Conservation (phyloP, 768 basidiomycete species). For the Russula compacta region DNA sequence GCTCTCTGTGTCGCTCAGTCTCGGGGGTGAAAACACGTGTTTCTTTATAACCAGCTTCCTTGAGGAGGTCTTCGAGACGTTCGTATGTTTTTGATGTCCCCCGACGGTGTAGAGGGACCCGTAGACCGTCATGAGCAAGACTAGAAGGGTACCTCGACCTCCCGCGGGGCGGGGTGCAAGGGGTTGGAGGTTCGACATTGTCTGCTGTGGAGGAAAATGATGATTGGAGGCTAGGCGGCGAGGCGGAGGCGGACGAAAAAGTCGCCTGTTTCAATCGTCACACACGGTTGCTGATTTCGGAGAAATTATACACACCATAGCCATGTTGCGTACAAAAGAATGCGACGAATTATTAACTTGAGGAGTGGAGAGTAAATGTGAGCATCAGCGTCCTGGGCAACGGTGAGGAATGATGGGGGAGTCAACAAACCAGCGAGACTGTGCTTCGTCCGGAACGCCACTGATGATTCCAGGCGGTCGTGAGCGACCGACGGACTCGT, state of each 20-base stretch:
- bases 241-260: neutral
- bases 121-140: slow-evolving; percentile 34
- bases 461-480: neutral
- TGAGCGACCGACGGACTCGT: neutral
- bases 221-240: slow-evolving; percentile 15
- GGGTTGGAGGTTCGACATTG: neutral
- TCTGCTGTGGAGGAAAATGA: slow-evolving; percentile 9
- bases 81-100: slow-evolving; percentile 79
- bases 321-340: neutral
- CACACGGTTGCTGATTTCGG: neutral
- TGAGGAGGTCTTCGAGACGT: slow-evolving; percentile 73
- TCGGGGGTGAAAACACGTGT: slow-evolving; percentile 86
- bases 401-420: neutral
- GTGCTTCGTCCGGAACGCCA: neutral
- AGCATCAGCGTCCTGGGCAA: slow-evolving; percentile 2
- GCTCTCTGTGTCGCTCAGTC: slow-evolving; percentile 38
- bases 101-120: slow-evolving; percentile 66
- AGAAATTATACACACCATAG: neutral
- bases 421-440: neutral
- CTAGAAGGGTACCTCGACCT: slow-evolving; percentile 44
- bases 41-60: slow-evolving; percentile 88
- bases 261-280: neutral
- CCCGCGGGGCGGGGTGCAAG: slow-evolving; percentile 16
- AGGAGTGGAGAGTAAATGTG: neutral
- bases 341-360: neutral